Conservation (phyloP, 2,329 filamentous ascomycete species). For the Aspergillus novoparasiticus region DNA sequence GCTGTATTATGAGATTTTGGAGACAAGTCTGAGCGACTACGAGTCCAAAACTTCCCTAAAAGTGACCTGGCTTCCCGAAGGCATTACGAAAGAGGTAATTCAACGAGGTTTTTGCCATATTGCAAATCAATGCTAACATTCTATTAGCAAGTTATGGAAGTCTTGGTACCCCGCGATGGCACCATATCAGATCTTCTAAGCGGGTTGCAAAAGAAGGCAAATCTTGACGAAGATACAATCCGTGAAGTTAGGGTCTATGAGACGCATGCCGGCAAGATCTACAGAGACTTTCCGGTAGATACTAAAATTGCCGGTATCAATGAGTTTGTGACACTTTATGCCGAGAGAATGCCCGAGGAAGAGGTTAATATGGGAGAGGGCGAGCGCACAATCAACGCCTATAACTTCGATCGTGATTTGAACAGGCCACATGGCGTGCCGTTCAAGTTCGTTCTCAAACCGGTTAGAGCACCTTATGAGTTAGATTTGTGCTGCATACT, state of each 20-base stretch:
- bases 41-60: slow-evolving; percentile 90
- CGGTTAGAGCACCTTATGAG: slow-evolving; percentile 55
- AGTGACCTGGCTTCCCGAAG: slow-evolving; percentile 82
- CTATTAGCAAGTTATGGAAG: slow-evolving; percentile 70
- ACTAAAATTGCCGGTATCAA: slow-evolving; percentile 79
- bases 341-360: slow-evolving; percentile 76
- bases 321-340: slow-evolving; percentile 81
- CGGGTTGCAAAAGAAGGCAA: slow-evolving; percentile 76
- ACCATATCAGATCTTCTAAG: slow-evolving; percentile 76
- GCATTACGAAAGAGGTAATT: slow-evolving; percentile 82
- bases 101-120: background rate
- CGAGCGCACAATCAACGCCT: slow-evolving; percentile 73
- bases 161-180: slow-evolving; percentile 86
- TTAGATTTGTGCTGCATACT: slow-evolving; percentile 10
- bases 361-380: slow-evolving; percentile 63
- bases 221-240: slow-evolving; percentile 74
- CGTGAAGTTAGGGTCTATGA: slow-evolving; percentile 80
- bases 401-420: slow-evolving; percentile 91
- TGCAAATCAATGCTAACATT: slow-evolving; percentile 15
- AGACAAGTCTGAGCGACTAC: slow-evolving; percentile 89
- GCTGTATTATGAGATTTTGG: slow-evolving; percentile 88
- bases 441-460: slow-evolving; percentile 84
- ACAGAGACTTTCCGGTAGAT: slow-evolving; percentile 72
- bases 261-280: slow-evolving; percentile 78
- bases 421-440: slow-evolving; percentile 83